Base-by-base conservation (phyloP, 768 basidiomycete species). In the Boletus fagicola region DNA sequence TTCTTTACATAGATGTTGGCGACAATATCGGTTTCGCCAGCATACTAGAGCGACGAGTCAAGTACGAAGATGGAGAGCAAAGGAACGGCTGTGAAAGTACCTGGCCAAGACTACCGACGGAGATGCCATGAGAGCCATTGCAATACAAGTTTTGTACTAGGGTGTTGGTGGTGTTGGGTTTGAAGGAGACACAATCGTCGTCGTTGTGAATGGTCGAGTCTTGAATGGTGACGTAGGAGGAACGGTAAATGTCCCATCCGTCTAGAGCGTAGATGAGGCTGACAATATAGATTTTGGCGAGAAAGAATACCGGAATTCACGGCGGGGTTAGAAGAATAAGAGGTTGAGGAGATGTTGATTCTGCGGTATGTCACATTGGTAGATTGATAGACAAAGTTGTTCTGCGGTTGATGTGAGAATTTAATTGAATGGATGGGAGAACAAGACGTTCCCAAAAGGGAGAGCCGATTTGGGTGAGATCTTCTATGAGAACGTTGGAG, bases 161-260 rank as follows among this genome's bases (percentile, higher is more conserved):
- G 26, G 76, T 72, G 58, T 78, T 65, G 4, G 79, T 80, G 22
- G 77, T 74, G 62, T 62, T 65, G 5, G 57, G 64, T 54, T 66
- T 65, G 47, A 66, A 54, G 9, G 57, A 70, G 36, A 75, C 71
- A 47, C 75, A 75, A 38, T 77, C 78, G 56, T 78, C 79, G 40
- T 74, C 75, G 50, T 78, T 79, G 62, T 75, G 64, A 45, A 79
- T 69, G 39, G 65, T 70, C 7, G 74, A 75, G 47, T 78, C 67
- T 13, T 64, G 62, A 35, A 80, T 74, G 13, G 64, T 72, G 44
- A 70, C 67, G 31, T 61, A 52, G 3, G 66, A 64, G 12, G 74
- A 77, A 43, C 77, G 74, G 58, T 80, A 80, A 57, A 78, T 78
- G 57, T 81, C 78, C 78, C 78, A 79, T n/a, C 77, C 80, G 51